Evolutionary conservation across 352 stramenopile species (phyloP), one percentile per base, ranked within the genome.

Genomic region (Globisporangium camurandrum): DNA sequence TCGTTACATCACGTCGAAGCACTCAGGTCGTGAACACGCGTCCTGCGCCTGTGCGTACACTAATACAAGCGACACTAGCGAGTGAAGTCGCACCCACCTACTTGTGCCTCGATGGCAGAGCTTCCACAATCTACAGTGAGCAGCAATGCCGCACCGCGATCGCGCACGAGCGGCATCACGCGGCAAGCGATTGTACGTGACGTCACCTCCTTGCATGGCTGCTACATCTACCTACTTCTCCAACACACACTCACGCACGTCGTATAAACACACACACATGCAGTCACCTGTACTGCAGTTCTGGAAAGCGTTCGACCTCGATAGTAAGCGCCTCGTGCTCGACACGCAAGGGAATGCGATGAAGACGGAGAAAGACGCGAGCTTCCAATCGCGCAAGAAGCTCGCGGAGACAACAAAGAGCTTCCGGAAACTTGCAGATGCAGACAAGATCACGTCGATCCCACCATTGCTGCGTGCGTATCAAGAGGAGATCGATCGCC

Each of bases 401-500:
- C 63, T 95, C 38, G 84, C 83, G 14, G 84, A 94, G 57, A 78
- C 72, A 17, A 94, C 85, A 38, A 93, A 93, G 59, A 67, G 68
- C 19, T 95, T 94, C 54, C 66, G 84, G 41, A 75, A 83, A 43
- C 70, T 93, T 4, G 48, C 64, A 26, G 81, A 94, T 51, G 23
- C 68, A 3, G 82, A 95, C 0, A 95, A 95, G 52, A 57, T 86
- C 4, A 50, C 69, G 19, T 65, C 57, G 4, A 57, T 81, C 3
- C 71, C 75, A 2, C 51, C 64, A 2, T 51, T 97, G 39, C 54
- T 97, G n/a, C 91, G 88, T 16, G 74, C 81, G 33, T 97, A 97
- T 56, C 88, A 97, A 59, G 83, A 97, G 52, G 86, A 97, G 56
- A 95, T 97, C 46, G 88, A 97, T 67, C 81, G 85, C 38, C 66